Conservation (phyloP, 495 filamentous ascomycete genomes). For the Hapsidospora chrysogenum region DNA sequence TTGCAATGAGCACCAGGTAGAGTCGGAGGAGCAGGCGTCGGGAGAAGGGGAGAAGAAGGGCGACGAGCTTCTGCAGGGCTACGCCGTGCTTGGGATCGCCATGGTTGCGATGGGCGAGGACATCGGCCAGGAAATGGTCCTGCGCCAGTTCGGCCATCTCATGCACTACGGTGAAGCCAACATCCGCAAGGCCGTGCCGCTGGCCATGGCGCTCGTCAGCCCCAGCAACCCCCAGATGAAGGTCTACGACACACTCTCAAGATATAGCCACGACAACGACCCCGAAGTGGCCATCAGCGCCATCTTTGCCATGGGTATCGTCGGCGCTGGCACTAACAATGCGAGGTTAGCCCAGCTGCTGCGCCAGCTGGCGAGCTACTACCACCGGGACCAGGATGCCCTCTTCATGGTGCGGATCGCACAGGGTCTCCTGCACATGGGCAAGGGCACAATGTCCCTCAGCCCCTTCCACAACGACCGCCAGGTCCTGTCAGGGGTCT, state of each 20-base stretch:
- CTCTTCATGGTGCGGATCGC: slow-evolving; percentile 99
- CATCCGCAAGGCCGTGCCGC: slow-evolving; percentile 85
- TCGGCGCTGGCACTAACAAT: slow-evolving; percentile 96
- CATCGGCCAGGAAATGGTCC: slow-evolving; percentile 95
- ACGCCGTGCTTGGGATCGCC: slow-evolving; percentile 86
- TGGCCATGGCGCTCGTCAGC: slow-evolving; percentile 94
- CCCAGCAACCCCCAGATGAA: slow-evolving; percentile 99
- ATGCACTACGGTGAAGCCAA: slow-evolving; percentile 99
- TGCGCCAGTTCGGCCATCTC: slow-evolving; percentile 90
- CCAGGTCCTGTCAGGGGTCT: slow-evolving; percentile 82
- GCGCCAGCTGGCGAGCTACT: slow-evolving; percentile 90
- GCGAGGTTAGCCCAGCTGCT: slow-evolving; percentile 88
- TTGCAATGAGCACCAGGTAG: slow-evolving; percentile 94
- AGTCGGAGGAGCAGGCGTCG: slow-evolving; percentile 65
- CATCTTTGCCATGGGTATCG: slow-evolving; percentile 97
- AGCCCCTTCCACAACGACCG: slow-evolving; percentile 98
- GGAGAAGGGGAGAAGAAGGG: slow-evolving; percentile 71
- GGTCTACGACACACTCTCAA: slow-evolving; percentile 95
- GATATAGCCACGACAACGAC: slow-evolving; percentile 98
- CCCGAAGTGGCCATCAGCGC: slow-evolving; percentile 97
- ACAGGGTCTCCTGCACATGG: slow-evolving; percentile 95
- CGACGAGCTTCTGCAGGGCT: slow-evolving; percentile 85
- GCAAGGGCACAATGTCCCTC: slow-evolving; percentile 89
- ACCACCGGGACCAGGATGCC: slow-evolving; percentile 87
- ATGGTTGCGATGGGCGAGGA: slow-evolving; percentile 98